These are phyloP conservation scores for Exophiala lecanii-corni DNA, from an alignment of 2,329 filamentous ascomycete genomes.

Conservation along the genomic window DNA sequence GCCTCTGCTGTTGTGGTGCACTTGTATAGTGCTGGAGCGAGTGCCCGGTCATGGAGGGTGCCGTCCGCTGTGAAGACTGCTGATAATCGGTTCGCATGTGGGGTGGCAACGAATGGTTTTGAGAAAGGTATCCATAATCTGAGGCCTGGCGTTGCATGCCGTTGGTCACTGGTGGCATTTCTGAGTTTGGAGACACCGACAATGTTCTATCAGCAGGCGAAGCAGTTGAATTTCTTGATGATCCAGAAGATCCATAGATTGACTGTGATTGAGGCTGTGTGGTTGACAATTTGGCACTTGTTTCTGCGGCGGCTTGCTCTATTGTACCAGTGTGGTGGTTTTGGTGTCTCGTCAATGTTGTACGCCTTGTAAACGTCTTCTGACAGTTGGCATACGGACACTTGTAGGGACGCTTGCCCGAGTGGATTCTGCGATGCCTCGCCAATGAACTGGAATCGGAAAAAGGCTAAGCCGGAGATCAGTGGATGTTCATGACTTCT, in stretches of 20 bases:
- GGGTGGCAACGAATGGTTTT: conserved; percentile 71
- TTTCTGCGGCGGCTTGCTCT: conserved; percentile 85
- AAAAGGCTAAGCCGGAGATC: conserved; percentile 63
- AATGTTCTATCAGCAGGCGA: conserved; percentile 75
- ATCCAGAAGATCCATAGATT: conserved; percentile 39
- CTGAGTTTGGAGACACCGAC: conserved; percentile 74
- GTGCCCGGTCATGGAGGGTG: conserved; percentile 60
- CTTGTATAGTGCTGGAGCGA: conserved; percentile 57
- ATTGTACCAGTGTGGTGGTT: conserved; percentile 94
- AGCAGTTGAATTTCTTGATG: conserved; percentile 58
- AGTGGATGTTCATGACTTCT: conserved; percentile 22
- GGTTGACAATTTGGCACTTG: conserved; percentile 73
- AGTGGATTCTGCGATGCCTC: conserved; percentile 89
- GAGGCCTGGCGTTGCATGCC: conserved; percentile 60
- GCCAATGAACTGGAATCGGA: conserved; percentile 94
- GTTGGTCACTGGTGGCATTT: conserved; percentile 64
- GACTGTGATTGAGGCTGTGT: conserved; percentile 36
- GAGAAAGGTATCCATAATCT: conserved; percentile 68
- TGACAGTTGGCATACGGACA: conserved; percentile 97
- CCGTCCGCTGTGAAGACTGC: conserved; percentile 59
- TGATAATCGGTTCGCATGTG: conserved; percentile 75
- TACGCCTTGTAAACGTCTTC: conserved; percentile 95
- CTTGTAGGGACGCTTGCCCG: conserved; percentile 92
- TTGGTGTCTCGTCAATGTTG: conserved; percentile 90
- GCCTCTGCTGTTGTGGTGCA: conserved; percentile 44